phyloP scores from a whole-genome alignment of 225 moss, liverwort and hornwort genomes.

The Polytrichum commune region DNA sequence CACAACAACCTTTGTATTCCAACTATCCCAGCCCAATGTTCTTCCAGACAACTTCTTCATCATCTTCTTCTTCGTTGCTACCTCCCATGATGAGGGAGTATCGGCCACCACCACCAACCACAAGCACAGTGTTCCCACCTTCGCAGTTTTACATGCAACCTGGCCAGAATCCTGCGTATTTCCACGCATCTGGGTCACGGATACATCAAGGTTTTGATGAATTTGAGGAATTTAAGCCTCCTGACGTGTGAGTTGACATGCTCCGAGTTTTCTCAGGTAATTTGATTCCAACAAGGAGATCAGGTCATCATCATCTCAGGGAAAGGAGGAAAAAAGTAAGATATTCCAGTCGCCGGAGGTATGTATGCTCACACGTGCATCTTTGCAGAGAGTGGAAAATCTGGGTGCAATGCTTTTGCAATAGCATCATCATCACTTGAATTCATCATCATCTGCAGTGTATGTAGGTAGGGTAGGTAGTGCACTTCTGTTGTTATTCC shows the following conservation, averaged over 20 bases:
- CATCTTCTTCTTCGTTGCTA: conserved; percentile 19
- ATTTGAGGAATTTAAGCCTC: conserved; percentile 62
- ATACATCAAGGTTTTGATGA: conserved; percentile 73
- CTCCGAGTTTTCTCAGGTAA: not conserved
- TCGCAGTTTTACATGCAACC: conserved; percentile 43
- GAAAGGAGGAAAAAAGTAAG: not conserved
- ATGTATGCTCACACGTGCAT: not conserved
- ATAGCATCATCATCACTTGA: too few species aligned
- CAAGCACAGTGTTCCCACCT: conserved; percentile 23
- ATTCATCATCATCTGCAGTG: too few species aligned
- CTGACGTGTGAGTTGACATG: conserved; percentile 9
- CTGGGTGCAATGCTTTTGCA: too few species aligned
- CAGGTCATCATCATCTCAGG: not conserved
- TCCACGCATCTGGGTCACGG: conserved; percentile 51
- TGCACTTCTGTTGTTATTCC: too few species aligned
- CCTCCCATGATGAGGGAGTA: conserved; percentile 24
- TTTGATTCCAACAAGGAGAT: not conserved
- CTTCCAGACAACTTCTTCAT: conserved; percentile 19
- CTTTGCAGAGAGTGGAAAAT: not conserved
- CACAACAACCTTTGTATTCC: conserved; percentile 33
- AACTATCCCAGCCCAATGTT: conserved; percentile 31
- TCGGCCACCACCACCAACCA: conserved; percentile 25
- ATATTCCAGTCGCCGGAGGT: not conserved
- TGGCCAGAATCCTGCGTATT: conserved; percentile 39
- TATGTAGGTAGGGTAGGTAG: too few species aligned